Evolutionary conservation across 148 eudicot species (phyloP), one percentile per base, ranked within the genome.

Genomic region (Heliamphora exappendiculata): DNA sequence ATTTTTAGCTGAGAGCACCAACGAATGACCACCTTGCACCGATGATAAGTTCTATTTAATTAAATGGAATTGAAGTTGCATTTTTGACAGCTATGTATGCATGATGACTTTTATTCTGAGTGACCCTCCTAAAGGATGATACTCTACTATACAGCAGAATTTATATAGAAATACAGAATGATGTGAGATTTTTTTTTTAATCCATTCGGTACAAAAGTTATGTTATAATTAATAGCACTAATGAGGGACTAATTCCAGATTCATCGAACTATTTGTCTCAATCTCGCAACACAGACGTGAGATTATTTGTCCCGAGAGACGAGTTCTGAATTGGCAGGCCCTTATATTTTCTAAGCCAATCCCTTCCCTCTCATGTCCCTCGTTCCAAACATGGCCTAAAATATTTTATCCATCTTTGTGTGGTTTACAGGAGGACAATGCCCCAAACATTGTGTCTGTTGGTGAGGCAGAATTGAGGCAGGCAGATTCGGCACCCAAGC

Each of bases 341-440:
- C n/a, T n/a, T n/a, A n/a, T n/a, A n/a, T n/a, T n/a, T n/a, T n/a
- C n/a, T n/a, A n/a, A n/a, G n/a, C n/a, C n/a, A n/a, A n/a, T n/a
- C n/a, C n/a, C n/a, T n/a, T n/a, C n/a, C n/a, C n/a, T n/a, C n/a
- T n/a, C n/a, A n/a, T n/a, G n/a, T n/a, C n/a, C n/a, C n/a, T n/a
- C n/a, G n/a, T n/a, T n/a, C n/a, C n/a, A n/a, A n/a, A n/a, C n/a
- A n/a, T n/a, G n/a, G n/a, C 19, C 70, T 16, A 19, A 22, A 66
- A 39, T 66, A 66, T 14, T 11, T 17, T 66, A 34, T 8, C 65
- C 7, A 20, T 65, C 31, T 59, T 63, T 33, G 34, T 64, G 66
- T 75, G 47, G 17, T 63, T 79, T 75, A 26, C 86, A 90, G 90
- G 82, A 39, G 76, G 79, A 59, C 22, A 81, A 72, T 51, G 60